Evolutionary conservation across 441 rosid genomes (phyloP).

Genomic region (Adansonia gregorii): DNA sequence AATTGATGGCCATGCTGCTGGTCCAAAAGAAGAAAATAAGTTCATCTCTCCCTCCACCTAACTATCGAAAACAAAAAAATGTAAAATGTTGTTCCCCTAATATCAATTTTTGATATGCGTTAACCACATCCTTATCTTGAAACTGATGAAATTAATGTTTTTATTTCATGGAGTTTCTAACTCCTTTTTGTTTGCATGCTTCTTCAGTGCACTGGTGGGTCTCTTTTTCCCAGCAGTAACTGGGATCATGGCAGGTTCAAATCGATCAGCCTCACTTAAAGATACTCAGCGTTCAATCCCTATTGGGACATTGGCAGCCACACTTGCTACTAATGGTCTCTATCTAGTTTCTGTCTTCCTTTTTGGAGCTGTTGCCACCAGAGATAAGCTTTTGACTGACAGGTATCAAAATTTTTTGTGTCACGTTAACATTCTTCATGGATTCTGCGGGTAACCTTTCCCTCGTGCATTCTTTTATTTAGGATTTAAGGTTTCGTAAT

Average conservation of each 20-base stretch:
- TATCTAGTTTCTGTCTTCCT: slow-evolving; percentile 77
- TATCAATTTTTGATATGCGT: not conserved
- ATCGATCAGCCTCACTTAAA: slow-evolving; percentile 93
- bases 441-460: not conserved
- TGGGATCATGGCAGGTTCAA: slow-evolving; percentile 99
- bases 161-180: slow-evolving; percentile 28
- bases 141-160: not conserved
- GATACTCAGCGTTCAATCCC: slow-evolving; percentile 99
- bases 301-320: slow-evolving; percentile 93
- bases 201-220: slow-evolving; percentile 93
- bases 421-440: not conserved
- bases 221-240: slow-evolving; percentile 99
- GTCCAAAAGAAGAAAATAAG: slow-evolving; percentile 8
- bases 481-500: not conserved
- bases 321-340: slow-evolving; percentile 61
- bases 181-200: slow-evolving; percentile 24
- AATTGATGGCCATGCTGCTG: slow-evolving; percentile 8
- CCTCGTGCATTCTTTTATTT: not conserved
- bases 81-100: slow-evolving; percentile 14
- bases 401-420: slow-evolving; percentile 52
- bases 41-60: slow-evolving; percentile 5
- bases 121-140: not conserved
- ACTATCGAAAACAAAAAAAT: not conserved
- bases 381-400: slow-evolving; percentile 89
- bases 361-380: slow-evolving; percentile 90